Evolutionary conservation across 2,329 filamentous ascomycete genomes (phyloP), one percentile per base, ranked within the genome.

Genomic region (Trichophyton simii): DNA sequence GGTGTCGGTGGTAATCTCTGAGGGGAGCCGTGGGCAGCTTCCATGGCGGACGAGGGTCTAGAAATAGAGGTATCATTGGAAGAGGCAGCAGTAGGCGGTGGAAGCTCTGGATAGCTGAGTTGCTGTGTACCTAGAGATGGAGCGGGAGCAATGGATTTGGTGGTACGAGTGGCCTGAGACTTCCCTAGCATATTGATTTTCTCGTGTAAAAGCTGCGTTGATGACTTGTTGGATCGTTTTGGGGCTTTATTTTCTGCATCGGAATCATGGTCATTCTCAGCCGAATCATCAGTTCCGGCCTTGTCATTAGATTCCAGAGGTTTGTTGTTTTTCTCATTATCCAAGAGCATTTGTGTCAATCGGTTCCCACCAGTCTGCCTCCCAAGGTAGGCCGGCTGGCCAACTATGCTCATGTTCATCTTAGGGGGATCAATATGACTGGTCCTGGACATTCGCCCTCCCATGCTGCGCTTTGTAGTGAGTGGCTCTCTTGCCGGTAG

Each of bases 191-290:
- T 83, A 64, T 86, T 95, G 68, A 99, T 97, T 68, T 91, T 90
- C 68, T 97, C 92, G 66, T 96, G 91, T 15, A 99, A 79, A 50
- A 89, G 82, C 72, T 97, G 91, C 0, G 94, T 96, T n/a, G 94
- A 95, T 0, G 90, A 91, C 72, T 95, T 95, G 74, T 85, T 90
- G 69, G 92, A 87, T 1, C 81, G 73, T 66, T 80, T 82, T 4
- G 81, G 79, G 34, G 79, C 78, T 50, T 80, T 80, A 0, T 75
- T 72, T 15, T 79, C 75, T 7, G 72, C 72, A 44, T 80, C 79
- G 1, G 77, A 75, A 25, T 84, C 80, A 36, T 77, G 42, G 25
- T 62, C 62, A 36, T 61, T 18, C 69, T 54, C 78, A 73, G 71
- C 63, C 82, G 74, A 61, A 85, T 78, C 79, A 80, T 41, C 83